phyloP scores from a whole-genome alignment of 2,329 filamentous ascomycete genomes.

The Epichloe sylvatica region DNA sequence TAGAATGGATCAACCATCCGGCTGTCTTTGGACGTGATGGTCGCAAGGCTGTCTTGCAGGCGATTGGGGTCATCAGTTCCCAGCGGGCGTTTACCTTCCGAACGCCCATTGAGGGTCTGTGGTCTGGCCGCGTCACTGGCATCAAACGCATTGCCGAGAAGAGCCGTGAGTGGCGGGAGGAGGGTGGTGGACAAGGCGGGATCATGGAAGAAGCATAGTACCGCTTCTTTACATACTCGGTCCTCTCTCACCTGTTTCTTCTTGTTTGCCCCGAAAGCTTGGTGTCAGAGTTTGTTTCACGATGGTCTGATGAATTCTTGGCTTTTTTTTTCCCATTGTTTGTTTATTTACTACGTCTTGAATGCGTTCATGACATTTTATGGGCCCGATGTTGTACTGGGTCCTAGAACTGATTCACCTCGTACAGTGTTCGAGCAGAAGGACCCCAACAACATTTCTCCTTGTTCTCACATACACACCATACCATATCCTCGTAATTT shows the following conservation, averaged over 20 bases:
- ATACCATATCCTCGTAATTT: not conserved
- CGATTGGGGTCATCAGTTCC: constrained; percentile 90
- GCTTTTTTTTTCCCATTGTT: not conserved
- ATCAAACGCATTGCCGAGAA: constrained; percentile 69
- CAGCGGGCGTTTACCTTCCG: constrained; percentile 91
- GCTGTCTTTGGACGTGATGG: constrained; percentile 89
- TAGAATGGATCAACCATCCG: constrained; percentile 97
- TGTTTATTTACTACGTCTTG: constrained; percentile 1
- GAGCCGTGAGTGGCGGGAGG: constrained; percentile 85
- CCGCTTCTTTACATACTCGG: not conserved
- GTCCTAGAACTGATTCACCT: not conserved
- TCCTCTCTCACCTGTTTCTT: not conserved
- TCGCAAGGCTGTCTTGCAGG: constrained; percentile 87
- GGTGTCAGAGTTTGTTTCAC: not conserved
- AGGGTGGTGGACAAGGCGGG: constrained; percentile 57
- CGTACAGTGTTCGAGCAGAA: not conserved
- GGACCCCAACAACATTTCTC: not conserved
- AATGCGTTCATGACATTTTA: constrained; percentile 5
- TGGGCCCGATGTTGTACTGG: not conserved
- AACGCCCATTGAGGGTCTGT: constrained; percentile 75
- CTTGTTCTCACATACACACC: not conserved
- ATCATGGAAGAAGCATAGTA: constrained; percentile 46
- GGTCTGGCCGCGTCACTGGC: constrained; percentile 70
- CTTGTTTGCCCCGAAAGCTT: not conserved
- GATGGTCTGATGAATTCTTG: not conserved